These are phyloP conservation scores for Xanthoceras sorbifolium DNA, from an alignment of 345 rosid genomes.

Conservation along the genomic window DNA sequence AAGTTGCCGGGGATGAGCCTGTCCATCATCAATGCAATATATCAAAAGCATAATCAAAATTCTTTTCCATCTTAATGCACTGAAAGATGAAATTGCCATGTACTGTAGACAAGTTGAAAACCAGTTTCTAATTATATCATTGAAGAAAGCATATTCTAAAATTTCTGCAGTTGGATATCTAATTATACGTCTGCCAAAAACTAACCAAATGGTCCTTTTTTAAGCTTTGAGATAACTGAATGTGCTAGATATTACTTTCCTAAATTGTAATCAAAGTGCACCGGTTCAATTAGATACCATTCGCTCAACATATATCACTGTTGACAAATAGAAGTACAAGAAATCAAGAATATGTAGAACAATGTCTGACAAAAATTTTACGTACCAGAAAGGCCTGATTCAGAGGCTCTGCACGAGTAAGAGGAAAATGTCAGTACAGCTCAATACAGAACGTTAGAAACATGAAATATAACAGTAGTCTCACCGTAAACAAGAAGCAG, in stretches of 20 bases:
- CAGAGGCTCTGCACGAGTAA: constrained; percentile 53
- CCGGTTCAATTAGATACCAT: not conserved
- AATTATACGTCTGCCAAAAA: not conserved
- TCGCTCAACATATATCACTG: not conserved
- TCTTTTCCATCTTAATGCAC: constrained; percentile 4
- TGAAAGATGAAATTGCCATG: not conserved
- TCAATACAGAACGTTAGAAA: not conserved
- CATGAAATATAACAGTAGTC: not conserved
- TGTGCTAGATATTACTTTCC: not conserved
- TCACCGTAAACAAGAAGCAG: not conserved
- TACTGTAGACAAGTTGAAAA: not conserved
- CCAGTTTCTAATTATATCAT: too few species aligned
- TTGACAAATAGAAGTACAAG: not conserved
- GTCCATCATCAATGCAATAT: constrained; percentile 26
- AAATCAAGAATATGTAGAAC: not conserved
- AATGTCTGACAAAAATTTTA: constrained; percentile 10
- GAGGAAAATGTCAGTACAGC: constrained; percentile 13
- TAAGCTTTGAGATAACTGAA: not conserved
- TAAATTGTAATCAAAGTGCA: not conserved
- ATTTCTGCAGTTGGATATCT: not conserved
- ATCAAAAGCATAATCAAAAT: constrained; percentile 16
- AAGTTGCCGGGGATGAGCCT: constrained; percentile 51
- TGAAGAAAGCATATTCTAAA: not conserved
- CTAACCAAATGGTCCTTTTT: not conserved
- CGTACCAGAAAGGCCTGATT: constrained; percentile 56